Base-by-base conservation (phyloP, 78 protist species). In the Dictyostelium intermedium region DNA sequence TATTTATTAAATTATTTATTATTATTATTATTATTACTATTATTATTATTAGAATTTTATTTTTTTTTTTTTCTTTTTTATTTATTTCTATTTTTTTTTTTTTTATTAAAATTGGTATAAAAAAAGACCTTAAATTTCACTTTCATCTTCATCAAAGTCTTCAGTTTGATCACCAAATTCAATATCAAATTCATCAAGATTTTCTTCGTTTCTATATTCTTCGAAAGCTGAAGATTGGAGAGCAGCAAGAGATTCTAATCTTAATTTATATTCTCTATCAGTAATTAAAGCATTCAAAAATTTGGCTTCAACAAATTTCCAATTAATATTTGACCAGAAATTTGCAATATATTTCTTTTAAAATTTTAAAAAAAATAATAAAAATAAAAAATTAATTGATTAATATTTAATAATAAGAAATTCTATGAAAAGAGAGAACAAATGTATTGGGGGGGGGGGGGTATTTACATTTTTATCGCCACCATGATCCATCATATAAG, bases 251-350 rank as follows among this genome's bases (percentile, higher is more conserved):
- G 27, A 23, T 63, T 77, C 93, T 27, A 87, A 11, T 61, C 41
- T 87, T 18, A 63, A 20, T 83, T 89, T 89, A 30, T 78, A 70
- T 20, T 89, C 94, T 60, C 73, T 89, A 35, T 89, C 94, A 13
- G 32, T 1, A 66, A 89, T 53, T 41, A 89, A 89, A 32, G 94
- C 86, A 81, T 89, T 89, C 60, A 89, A 76, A 80, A 89, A 89
- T 81, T 89, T 89, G 39, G n/a, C 10, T 50, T 89, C 94, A 16
- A 70, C 94, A 89, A 89, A 89, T 37, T 80, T 79, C 94, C 94
- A 89, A 89, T 89, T 50, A 4, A 89, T 27, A 11, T 39, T 27
- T 70, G 72, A 45, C 85, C 85, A 89, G 82, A 81, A 89, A 56
- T 78, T 80, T 50, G 85, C 87, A 50, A 89, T 89, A 80, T 89